phyloP scores from a whole-genome alignment of 495 filamentous ascomycete species.

The Aspergillus affinis region DNA sequence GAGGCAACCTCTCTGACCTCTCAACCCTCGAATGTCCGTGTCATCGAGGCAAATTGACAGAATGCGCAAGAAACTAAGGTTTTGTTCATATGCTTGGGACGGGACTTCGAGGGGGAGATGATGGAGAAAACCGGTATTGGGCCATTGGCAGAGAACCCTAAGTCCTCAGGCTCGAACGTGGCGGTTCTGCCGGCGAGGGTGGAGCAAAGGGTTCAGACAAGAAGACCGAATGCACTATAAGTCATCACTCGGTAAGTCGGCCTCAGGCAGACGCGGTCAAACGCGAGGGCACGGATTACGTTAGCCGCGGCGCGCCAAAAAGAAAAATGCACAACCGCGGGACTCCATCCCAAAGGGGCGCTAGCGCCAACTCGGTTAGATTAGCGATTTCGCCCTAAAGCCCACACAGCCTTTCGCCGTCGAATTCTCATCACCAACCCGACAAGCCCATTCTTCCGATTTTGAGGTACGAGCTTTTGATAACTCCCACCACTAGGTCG shows the following conservation, averaged over 20 bases:
- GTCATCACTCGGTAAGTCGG: no score
- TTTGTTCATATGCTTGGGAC: no score
- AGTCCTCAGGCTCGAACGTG: no score
- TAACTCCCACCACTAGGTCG: slow-evolving; percentile 34
- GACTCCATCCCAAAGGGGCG: slow-evolving; percentile 13
- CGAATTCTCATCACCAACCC: slow-evolving; percentile 49
- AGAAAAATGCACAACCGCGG: slow-evolving; percentile 9
- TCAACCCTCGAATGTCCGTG: not conserved
- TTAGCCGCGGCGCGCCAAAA: slow-evolving; percentile 14
- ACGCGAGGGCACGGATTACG: not conserved
- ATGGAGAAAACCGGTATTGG: no score
- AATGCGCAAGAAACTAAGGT: no score
- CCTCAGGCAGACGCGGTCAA: not conserved
- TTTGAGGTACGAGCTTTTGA: slow-evolving; percentile 45
- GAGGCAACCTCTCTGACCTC: not conserved
- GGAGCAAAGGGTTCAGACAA: no score
- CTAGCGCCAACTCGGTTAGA: slow-evolving; percentile 45
- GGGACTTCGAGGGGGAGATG: no score
- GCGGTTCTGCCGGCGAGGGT: no score
- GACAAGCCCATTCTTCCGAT: slow-evolving; percentile 50
- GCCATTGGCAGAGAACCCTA: no score
- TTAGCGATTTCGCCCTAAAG: slow-evolving; percentile 52
- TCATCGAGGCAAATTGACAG: not conserved
- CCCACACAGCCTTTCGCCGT: slow-evolving; percentile 48
- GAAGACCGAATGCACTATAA: no score